phyloP scores from a whole-genome alignment of 2,329 filamentous ascomycete species.

The Ceratocystiopsis brevicomis region DNA sequence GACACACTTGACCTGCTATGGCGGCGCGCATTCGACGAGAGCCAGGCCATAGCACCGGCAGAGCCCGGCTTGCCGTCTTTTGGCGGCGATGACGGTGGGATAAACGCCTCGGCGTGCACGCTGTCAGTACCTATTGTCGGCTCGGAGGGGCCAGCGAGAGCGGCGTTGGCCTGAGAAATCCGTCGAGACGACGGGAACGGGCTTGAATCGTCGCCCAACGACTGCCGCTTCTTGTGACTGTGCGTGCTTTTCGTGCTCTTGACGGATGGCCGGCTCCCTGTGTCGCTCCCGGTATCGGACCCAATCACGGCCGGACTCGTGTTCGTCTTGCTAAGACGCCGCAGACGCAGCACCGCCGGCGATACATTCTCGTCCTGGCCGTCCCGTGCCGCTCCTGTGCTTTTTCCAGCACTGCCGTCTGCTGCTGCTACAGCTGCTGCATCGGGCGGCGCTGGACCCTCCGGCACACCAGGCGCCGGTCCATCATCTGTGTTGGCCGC shows the following conservation, averaged over 20 bases:
- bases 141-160: conserved; percentile 41
- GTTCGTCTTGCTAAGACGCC: conserved; percentile 36
- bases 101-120: conserved; percentile 45
- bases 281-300: conserved; percentile 15
- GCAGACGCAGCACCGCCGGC: conserved; percentile 18
- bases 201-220: conserved; percentile 10
- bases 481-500: not conserved
- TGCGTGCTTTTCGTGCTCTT: conserved; percentile 5
- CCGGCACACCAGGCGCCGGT: too few relatives aligned
- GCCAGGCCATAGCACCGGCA: conserved; percentile 41
- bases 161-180: conserved; percentile 35
- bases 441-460: too few relatives aligned
- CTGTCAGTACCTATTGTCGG: conserved; percentile 50
- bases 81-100: conserved; percentile 33
- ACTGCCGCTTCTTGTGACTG: conserved; percentile 23
- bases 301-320: conserved; percentile 22
- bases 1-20: conserved; percentile 19
- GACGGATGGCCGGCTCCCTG: conserved; percentile 20
- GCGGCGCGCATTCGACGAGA: conserved; percentile 38
- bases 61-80: conserved; percentile 37
- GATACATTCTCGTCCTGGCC: conserved; percentile 18
- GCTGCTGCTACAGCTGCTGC: too few relatives aligned
- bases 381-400: conserved; percentile 7
- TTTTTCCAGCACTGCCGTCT: too few relatives aligned
- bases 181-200: conserved; percentile 12